A percentile compares a stretch with the other conserved stretches of the same genome.
phyloP scores from a whole-genome alignment of 1,284 basidiomycete genomes.

The Xanthoconium separans region DNA sequence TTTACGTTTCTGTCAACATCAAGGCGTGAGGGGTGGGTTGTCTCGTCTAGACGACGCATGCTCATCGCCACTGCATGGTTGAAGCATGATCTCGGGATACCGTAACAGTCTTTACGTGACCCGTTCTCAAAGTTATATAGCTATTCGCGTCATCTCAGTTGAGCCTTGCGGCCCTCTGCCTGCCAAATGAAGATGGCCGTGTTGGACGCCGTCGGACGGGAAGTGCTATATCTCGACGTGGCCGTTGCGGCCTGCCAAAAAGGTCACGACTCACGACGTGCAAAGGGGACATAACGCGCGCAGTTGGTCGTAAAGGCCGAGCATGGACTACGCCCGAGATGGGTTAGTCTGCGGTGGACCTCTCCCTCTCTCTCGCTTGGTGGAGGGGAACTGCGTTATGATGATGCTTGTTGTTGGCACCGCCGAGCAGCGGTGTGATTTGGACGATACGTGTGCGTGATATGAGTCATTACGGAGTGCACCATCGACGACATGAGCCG shows the following conservation, averaged over 20 bases:
- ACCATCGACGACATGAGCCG: too few relatives aligned
- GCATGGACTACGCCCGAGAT: not conserved
- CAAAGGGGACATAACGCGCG: conserved; percentile 25
- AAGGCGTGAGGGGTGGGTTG: not conserved
- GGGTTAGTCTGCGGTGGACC: not conserved
- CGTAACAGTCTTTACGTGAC: conserved; percentile 30
- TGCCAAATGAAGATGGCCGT: conserved; percentile 26
- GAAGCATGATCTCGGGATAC: conserved; percentile 30
- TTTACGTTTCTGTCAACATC: conserved; percentile 22
- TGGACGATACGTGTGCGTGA: not conserved
- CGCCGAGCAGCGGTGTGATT: conserved; percentile 4
- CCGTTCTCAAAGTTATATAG: not conserved
- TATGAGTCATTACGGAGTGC: too few relatives aligned
- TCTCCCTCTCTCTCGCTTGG: not conserved
- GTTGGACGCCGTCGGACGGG: conserved; percentile 14
- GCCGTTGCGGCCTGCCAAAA: conserved; percentile 7
- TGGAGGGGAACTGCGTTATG: not conserved
- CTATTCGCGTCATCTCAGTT: conserved; percentile 2
- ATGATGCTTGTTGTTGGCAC: not conserved
- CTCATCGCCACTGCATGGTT: conserved; percentile 33
- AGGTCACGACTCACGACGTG: not conserved
- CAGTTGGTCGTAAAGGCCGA: conserved; percentile 13
- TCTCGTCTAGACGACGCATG: conserved; percentile 13
- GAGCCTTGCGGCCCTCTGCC: conserved; percentile 12
- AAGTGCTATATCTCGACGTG: conserved; percentile 6